A percentile compares a stretch with the other conserved stretches of the same genome.
Conservation (phyloP, 495 filamentous ascomycete genomes). For the Talaromyces adpressus region DNA sequence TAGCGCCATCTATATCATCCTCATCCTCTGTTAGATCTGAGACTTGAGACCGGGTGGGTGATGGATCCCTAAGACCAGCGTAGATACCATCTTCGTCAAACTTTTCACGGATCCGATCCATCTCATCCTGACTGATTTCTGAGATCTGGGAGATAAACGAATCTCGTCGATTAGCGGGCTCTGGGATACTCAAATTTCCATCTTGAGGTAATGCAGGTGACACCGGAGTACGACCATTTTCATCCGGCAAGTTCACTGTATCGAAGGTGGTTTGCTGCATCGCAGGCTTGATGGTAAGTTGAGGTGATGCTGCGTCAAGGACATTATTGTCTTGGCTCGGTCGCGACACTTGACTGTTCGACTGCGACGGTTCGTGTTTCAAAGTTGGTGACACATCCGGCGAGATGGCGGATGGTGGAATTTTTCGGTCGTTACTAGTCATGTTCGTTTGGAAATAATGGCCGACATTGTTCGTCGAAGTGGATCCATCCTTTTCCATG, state of each 20-base stretch:
- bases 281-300: not conserved
- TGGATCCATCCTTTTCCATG: not conserved
- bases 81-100: conserved; percentile 7
- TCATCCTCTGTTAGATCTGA: conserved; percentile 3
- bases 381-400: not conserved
- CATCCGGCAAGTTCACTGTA: not conserved
- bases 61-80: not conserved
- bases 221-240: not conserved
- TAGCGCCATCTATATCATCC: not conserved
- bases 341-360: not conserved
- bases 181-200: not conserved
- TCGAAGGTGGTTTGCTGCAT: not conserved
- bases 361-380: not conserved
- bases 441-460: not conserved
- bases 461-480: not conserved
- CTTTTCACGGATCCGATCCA: conserved; percentile 8
- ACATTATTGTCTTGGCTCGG: not conserved
- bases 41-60: conserved; percentile 7
- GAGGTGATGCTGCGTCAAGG: not conserved
- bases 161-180: not conserved
- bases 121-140: conserved; percentile 6
- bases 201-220: not conserved
- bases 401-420: not conserved
- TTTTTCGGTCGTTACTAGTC: not conserved
- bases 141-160: conserved; percentile 1